Evolutionary conservation across 164 flowering plant genomes (phyloP), one percentile per base, ranked within the genome.

Genomic region (Vitis labrusca): DNA sequence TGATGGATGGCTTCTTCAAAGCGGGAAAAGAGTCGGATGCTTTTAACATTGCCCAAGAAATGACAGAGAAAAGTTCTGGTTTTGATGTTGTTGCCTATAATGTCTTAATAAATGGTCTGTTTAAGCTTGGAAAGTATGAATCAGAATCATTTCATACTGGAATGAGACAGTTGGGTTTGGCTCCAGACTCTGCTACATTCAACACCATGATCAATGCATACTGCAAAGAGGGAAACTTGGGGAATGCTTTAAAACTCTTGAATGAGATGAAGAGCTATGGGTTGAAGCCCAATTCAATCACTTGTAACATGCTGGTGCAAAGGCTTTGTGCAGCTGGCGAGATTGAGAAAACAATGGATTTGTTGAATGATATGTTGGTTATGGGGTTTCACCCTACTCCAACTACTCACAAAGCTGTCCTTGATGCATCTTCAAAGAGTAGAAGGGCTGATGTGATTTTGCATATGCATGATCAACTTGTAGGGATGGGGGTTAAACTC

Each of bases 1-100:
- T 91, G 53, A 88, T 95, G 87, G 97, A 95, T 80, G 94, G 93
- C 12, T 80, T 83, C 67, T 88, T 95, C 64, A 93, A 88, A 83
- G 80, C 59, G 17, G 90, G 97, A 50, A 83, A 86, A 55, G 87
- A 81, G 67, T 80, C 93, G 10, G 79, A 72, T 77, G 99, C 94
- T 74, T 76, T 89, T 50, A 74, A 74, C 64, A 44, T 83, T 53
- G 94, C 86, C 23, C 80, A 88, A 71, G 92, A 90, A 72, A 86
- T 93, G 90, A 71, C 73, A 16, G 79, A 86, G 64, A 90, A 78
- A 66, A 76, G 81, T 58, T 52, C 85, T 23, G 82, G 71, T 27
- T 81, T 88, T 78, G 98, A 95, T 78, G 81, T 82, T 75, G 84
- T 90, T 63, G 82, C 92, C 8, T 92, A 81, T 71, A 93, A 91